Evolutionary conservation across 78 protist species (phyloP).

Genomic region (Dictyostelium brefeldianum): DNA sequence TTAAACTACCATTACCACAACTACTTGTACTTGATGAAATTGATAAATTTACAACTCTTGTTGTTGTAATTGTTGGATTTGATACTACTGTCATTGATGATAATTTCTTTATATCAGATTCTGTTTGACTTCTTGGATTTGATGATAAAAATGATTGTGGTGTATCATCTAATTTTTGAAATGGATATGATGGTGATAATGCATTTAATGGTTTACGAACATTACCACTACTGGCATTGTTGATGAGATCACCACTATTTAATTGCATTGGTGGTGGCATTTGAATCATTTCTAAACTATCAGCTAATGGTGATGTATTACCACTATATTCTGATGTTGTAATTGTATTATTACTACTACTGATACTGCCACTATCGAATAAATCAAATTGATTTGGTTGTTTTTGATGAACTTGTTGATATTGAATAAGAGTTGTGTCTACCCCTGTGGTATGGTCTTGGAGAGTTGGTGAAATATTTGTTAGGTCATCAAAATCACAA

Average conservation of each 20-base stretch:
- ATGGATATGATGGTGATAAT: slow-evolving; percentile 15
- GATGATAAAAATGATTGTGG: slow-evolving; percentile 15
- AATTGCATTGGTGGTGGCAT: slow-evolving; percentile 20
- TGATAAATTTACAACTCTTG: neutral
- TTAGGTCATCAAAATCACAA: slow-evolving; percentile 4
- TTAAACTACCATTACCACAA: neutral
- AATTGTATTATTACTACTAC: neutral
- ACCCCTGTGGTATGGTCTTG: too few relatives aligned
- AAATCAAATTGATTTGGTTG: slow-evolving; percentile 3
- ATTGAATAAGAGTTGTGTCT: neutral
- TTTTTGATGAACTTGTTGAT: neutral
- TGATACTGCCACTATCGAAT: neutral
- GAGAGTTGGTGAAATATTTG: neutral
- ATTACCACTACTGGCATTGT: too few relatives aligned
- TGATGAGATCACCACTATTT: too few relatives aligned
- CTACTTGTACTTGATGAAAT: neutral
- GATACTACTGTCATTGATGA: neutral
- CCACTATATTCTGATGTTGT: neutral
- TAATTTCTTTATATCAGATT: slow-evolving; percentile 27
- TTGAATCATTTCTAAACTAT: slow-evolving; percentile 9
- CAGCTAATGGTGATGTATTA: neutral
- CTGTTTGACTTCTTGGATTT: slow-evolving; percentile 35
- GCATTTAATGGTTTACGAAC: neutral
- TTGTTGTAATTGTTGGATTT: neutral
- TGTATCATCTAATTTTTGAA: neutral